Percentiles rank a stretch among this genome's conserved stretches.
Evolutionary conservation across 768 basidiomycete genomes (phyloP).

Genomic region (Asterophora parasitica): DNA sequence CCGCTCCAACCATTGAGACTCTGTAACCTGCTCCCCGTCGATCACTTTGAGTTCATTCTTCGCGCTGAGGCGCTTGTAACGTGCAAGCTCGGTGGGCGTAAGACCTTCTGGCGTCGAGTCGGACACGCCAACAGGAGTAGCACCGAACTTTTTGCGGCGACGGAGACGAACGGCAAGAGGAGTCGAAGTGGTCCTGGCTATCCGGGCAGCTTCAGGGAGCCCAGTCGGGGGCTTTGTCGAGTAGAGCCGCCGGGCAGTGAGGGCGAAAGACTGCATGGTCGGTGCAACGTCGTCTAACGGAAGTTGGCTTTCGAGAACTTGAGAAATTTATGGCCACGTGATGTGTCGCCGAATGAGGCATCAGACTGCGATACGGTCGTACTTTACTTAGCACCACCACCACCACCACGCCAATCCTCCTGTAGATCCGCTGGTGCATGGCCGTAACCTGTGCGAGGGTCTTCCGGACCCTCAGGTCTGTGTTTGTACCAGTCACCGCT

Average conservation of each 20-base stretch:
- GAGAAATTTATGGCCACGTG: conserved; percentile 17
- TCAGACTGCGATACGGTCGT: no score
- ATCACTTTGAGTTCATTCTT: conserved; percentile 41
- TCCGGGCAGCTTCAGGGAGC: conserved; percentile 36
- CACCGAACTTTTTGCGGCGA: conserved; percentile 47
- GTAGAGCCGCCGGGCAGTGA: conserved; percentile 31
- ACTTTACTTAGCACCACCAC: no score
- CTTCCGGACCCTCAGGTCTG: conserved; percentile 47
- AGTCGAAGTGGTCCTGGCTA: conserved; percentile 63
- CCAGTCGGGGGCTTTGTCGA: conserved; percentile 32
- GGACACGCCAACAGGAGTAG: conserved; percentile 27
- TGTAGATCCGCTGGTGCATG: conserved; percentile 27
- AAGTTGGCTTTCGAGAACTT: not conserved
- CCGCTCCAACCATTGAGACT: conserved; percentile 54
- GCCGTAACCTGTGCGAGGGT: conserved; percentile 35
- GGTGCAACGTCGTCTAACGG: not conserved
- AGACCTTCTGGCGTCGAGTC: conserved; percentile 53
- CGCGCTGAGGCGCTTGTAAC: conserved; percentile 55
- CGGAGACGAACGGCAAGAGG: conserved; percentile 72
- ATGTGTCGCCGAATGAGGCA: no score
- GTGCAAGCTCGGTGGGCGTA: conserved; percentile 59
- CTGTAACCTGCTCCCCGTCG: conserved; percentile 36
- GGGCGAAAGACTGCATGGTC: conserved; percentile 31
- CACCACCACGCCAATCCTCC: not conserved
- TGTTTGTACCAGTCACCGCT: conserved; percentile 55